These are phyloP conservation scores for Combretum micranthum DNA, from an alignment of 345 rosid genomes.

Conservation along the genomic window DNA sequence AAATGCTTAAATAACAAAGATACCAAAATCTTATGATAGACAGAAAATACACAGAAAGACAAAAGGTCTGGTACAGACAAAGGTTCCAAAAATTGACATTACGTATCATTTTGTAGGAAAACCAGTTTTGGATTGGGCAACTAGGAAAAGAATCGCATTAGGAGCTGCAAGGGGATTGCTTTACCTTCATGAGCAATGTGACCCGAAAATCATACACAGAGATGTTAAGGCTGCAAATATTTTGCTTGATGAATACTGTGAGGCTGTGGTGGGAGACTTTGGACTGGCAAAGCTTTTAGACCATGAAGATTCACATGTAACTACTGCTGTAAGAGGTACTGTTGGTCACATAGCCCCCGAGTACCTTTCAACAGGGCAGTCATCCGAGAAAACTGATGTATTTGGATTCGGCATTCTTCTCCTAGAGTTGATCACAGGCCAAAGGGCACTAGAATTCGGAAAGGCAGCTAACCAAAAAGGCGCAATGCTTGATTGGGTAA, in stretches of 20 bases:
- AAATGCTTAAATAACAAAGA: too few species aligned
- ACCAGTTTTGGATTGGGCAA: slow-evolving; percentile 84
- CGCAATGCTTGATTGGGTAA: slow-evolving; percentile 95
- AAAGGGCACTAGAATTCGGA: slow-evolving; percentile 86
- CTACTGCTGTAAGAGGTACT: slow-evolving; percentile 95
- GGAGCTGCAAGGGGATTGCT: slow-evolving; percentile 93
- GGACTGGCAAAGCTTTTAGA: slow-evolving; percentile 94
- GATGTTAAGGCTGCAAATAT: slow-evolving; percentile 99
- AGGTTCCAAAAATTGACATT: background rate
- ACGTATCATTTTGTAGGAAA: slow-evolving; percentile 30
- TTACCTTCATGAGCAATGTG: slow-evolving; percentile 95
- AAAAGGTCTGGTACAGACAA: too few species aligned
- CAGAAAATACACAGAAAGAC: too few species aligned
- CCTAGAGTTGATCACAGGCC: slow-evolving; percentile 90
- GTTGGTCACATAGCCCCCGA: slow-evolving; percentile 99
- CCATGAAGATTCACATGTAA: slow-evolving; percentile 95
- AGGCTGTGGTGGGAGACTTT: slow-evolving; percentile 96
- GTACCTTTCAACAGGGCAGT: slow-evolving; percentile 95
- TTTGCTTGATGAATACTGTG: slow-evolving; percentile 80
- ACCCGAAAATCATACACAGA: slow-evolving; percentile 94
- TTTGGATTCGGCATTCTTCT: slow-evolving; percentile 94
- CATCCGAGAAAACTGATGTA: slow-evolving; percentile 96
- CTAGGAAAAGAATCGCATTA: slow-evolving; percentile 82
- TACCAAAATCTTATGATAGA: too few species aligned
- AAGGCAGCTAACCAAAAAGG: slow-evolving; percentile 93